A percentile compares a stretch with the other conserved stretches of the same genome.
Evolutionary conservation across 1,284 basidiomycete species (phyloP).

Genomic region (Sanghuangporus sanghuang): DNA sequence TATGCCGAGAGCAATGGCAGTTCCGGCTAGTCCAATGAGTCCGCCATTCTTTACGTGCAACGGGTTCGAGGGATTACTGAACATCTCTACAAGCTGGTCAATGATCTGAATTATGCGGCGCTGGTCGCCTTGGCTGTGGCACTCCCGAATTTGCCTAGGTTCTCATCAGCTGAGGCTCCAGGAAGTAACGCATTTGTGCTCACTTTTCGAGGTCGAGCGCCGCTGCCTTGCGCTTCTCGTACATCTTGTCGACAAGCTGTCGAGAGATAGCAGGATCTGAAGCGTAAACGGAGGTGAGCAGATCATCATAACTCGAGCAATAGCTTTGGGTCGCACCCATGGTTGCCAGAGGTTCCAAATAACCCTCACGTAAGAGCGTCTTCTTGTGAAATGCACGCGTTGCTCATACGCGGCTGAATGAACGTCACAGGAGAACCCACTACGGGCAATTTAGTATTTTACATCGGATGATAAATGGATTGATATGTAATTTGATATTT

Average conservation of each 20-base stretch:
- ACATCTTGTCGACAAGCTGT: constrained; percentile 81
- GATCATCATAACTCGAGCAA: background rate
- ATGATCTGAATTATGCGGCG: constrained; percentile 84
- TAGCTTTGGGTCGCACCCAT: constrained; percentile 13
- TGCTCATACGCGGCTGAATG: background rate
- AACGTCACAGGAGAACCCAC: too few relatives aligned
- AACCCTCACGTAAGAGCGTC: background rate
- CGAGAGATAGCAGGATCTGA: constrained; percentile 16
- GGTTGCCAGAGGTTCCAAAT: background rate
- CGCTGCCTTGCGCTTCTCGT: constrained; percentile 94
- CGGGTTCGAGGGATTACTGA: constrained; percentile 74
- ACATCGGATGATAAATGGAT: too few relatives aligned
- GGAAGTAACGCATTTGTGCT: constrained; percentile 19
- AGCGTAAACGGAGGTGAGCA: background rate
- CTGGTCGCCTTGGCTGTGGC: constrained; percentile 74
- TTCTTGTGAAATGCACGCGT: background rate
- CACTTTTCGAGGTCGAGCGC: constrained; percentile 95
- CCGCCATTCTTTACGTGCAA: constrained; percentile 93
- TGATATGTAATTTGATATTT: too few relatives aligned
- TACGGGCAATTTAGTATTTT: too few relatives aligned
- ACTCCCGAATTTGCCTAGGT: constrained; percentile 80
- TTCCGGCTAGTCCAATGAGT: constrained; percentile 93
- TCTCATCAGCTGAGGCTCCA: constrained; percentile 1
- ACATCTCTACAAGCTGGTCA: constrained; percentile 93
- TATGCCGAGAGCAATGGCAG: constrained; percentile 91